Percentiles rank a stretch among this genome's conserved stretches.
These are phyloP conservation scores for Logfia minima DNA, from an alignment of 129 eudicot species.

Conservation along the genomic window DNA sequence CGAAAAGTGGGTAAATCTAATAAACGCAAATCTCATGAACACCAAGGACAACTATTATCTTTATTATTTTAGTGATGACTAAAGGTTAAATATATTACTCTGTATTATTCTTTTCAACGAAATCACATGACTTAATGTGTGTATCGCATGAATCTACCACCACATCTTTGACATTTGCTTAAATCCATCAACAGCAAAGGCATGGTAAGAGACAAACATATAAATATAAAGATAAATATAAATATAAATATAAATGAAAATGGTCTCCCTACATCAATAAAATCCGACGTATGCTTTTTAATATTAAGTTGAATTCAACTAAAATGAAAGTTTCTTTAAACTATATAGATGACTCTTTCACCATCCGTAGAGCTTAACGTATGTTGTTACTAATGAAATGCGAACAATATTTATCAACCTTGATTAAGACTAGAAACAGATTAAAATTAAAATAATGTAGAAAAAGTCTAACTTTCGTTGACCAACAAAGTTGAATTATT, in stretches of 20 bases:
- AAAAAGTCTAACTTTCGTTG: slow-evolving; percentile 31
- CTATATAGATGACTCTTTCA: neutral
- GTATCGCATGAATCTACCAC: too few species aligned
- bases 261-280: neutral
- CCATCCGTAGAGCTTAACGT: slow-evolving; percentile 7
- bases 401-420: neutral
- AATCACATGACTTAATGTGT: too few species aligned
- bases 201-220: neutral
- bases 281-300: neutral
- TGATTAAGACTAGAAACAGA: neutral
- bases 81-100: too few species aligned
- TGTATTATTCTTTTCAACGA: too few species aligned
- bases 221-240: too few species aligned
- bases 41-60: too few species aligned
- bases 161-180: too few species aligned
- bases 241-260: too few species aligned
- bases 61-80: too few species aligned
- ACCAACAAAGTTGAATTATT: slow-evolving; percentile 27
- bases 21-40: too few species aligned
- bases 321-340: neutral
- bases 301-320: neutral
- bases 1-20: too few species aligned
- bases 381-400: neutral
- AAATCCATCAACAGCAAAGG: neutral
- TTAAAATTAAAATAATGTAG: neutral